Percentiles rank a stretch among this genome's conserved stretches.
phyloP scores from a whole-genome alignment of 169 alveolate species.

The Plasmodium fragile region DNA sequence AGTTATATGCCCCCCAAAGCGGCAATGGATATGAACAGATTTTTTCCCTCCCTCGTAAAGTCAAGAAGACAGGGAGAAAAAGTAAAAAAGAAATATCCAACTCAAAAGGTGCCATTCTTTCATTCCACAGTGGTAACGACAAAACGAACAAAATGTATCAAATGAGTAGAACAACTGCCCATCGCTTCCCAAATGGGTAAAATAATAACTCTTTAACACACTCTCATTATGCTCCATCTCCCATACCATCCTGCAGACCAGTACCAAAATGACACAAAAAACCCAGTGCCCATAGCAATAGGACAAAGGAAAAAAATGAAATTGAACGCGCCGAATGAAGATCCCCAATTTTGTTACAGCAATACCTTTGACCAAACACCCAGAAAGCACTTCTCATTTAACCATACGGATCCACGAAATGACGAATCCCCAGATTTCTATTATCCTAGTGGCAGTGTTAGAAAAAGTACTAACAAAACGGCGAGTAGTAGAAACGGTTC shows the following conservation, averaged over 20 bases:
- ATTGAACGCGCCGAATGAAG: not conserved
- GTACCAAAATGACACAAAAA: conserved; percentile 11
- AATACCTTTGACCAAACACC: conserved; percentile 41
- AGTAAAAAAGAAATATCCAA: conserved; percentile 22
- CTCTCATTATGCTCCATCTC: not conserved
- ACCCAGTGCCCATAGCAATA: not conserved
- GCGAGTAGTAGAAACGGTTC: not conserved
- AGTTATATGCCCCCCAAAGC: conserved; percentile 9
- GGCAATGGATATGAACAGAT: conserved; percentile 30
- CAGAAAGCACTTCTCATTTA: conserved; percentile 6
- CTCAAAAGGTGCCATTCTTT: not conserved
- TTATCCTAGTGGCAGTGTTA: not conserved
- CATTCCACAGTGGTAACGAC: conserved; percentile 1
- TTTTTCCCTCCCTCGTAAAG: conserved; percentile 9
- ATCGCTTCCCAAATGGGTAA: not conserved
- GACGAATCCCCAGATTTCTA: not conserved
- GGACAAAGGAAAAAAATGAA: conserved; percentile 16
- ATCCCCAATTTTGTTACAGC: not conserved
- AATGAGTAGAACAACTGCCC: not conserved
- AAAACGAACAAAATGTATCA: not conserved
- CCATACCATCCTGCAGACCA: not conserved
- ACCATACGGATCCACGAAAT: not conserved
- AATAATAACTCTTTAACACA: not conserved
- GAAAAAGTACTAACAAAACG: not conserved
- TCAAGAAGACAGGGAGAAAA: conserved; percentile 4